phyloP scores from a whole-genome alignment of 2,329 filamentous ascomycete genomes.

The Apiospora phragmitis region DNA sequence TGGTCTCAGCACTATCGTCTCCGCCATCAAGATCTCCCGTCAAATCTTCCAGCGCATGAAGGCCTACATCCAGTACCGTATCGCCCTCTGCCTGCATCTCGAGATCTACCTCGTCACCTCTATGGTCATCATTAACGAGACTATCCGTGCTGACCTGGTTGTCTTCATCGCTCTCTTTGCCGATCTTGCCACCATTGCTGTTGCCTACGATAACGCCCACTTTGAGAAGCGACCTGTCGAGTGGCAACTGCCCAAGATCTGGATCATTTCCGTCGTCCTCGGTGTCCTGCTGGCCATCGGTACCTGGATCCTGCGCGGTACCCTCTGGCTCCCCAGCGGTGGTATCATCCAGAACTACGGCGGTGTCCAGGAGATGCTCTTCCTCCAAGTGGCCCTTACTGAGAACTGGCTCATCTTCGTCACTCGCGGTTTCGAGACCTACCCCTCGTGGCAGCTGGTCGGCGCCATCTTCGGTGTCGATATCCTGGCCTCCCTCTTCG shows the following conservation, averaged over 20 bases:
- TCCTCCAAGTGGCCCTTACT: conserved; percentile 70
- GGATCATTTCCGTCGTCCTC: conserved; percentile 68
- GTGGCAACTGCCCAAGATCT: conserved; percentile 75
- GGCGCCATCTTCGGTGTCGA: conserved; percentile 68
- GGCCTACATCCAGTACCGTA: conserved; percentile 71
- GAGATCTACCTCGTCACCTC: conserved; percentile 72
- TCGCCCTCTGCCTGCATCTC: conserved; percentile 66
- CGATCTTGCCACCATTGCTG: conserved; percentile 71
- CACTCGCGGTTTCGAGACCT: conserved; percentile 69
- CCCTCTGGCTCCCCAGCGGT: conserved; percentile 64
- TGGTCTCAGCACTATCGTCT: conserved; percentile 66
- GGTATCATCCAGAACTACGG: conserved; percentile 75
- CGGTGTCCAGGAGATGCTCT: conserved; percentile 71
- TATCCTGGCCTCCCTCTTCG: conserved; percentile 68
- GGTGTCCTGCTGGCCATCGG: conserved; percentile 64
- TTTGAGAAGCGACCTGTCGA: conserved; percentile 70
- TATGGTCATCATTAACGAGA: conserved; percentile 75
- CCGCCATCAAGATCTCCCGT: conserved; percentile 67
- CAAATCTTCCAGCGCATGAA: conserved; percentile 74
- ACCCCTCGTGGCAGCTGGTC: conserved; percentile 69
- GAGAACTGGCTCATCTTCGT: conserved; percentile 81
- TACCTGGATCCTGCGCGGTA: conserved; percentile 68
- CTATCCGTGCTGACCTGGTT: conserved; percentile 66
- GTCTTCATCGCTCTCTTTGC: conserved; percentile 75
- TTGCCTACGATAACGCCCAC: conserved; percentile 73